Evolutionary conservation across 2,329 filamentous ascomycete genomes (phyloP), one percentile per base, ranked within the genome.

Genomic region (Diaporthe sp.): DNA sequence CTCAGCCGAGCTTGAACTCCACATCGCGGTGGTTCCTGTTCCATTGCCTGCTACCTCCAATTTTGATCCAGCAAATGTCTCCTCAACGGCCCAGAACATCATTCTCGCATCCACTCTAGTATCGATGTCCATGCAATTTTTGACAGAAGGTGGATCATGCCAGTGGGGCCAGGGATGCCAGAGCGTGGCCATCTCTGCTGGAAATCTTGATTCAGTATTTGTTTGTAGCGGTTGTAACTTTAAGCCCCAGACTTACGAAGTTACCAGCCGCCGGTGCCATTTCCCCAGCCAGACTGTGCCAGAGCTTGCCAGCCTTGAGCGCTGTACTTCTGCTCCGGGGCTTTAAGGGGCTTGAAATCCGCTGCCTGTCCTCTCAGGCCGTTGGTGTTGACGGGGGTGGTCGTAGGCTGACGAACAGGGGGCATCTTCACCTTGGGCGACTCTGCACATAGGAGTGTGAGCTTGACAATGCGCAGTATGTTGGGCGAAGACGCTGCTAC

Each of bases 71-170:
- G n/a, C 45, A 52, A 25, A 52, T 1, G 12, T 13, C 47, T 22
- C 10, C 22, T 4, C 19, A n/a, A 50, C 6, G n/a, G 45, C 45
- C n/a, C 45, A 50, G 45, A 50, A n/a, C 19, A n/a, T 10, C 9
- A 22, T n/a, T 50, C 8, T 50, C 13, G 9, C 47, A 0, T 5
- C 13, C 35, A 28, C 9, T 40, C n/a, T 38, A 19, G 1, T 6
- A 1, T 13, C 22, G 1, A 10, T 55, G 17, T n/a, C 3, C 0
- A 17, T 2, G 22, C 22, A 4, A 8, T 2, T 4, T 7, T 3
- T 6, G n/a, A 1, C 38, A 45, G 38, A 17, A 42, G 17, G 15
- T 15, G 0, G 13, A 3, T 10, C n/a, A 10, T 33, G 3, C 0
- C 8, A 8, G 19, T 22, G 30, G 17, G n/a, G 13, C 7, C 3